Conservation (phyloP, 129 eudicot species). For the Mikania micrantha region DNA sequence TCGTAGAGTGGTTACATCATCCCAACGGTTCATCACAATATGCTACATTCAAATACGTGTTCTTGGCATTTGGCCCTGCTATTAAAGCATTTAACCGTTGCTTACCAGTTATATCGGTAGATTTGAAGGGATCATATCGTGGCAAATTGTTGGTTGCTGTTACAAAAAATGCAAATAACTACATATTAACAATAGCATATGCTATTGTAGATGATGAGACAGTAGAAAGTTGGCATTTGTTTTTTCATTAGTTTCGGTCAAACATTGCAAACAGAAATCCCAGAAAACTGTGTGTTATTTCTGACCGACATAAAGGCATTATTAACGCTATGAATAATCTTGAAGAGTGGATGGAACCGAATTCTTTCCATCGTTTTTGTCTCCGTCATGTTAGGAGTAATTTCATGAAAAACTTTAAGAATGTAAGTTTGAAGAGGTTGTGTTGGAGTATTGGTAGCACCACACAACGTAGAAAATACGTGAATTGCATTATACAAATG, state of each 20-base stretch:
- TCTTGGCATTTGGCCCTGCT: no score
- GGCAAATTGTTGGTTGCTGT: neutral
- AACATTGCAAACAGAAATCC: no score
- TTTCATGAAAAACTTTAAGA: neutral
- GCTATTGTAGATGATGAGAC: conserved; percentile 2
- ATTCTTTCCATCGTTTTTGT: neutral
- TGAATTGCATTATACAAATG: neutral
- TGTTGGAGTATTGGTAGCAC: neutral
- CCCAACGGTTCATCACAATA: no score
- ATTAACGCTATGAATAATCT: neutral
- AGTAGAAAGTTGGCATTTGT: neutral
- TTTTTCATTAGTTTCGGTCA: neutral
- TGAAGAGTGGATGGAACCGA: neutral
- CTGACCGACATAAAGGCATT: neutral
- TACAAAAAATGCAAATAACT: neutral
- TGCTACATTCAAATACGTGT: no score
- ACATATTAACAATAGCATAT: neutral
- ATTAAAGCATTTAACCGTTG: no score
- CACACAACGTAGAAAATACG: neutral
- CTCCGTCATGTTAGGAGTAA: neutral
- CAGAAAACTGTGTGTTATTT: neutral
- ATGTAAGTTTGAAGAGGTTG: neutral
- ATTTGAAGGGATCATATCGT: no score
- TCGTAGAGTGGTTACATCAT: no score
- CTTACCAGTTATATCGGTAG: no score